A percentile compares a stretch with the other conserved stretches of the same genome.
phyloP scores from a whole-genome alignment of 257 asterid genomes.

The Nicotiana otophora region DNA sequence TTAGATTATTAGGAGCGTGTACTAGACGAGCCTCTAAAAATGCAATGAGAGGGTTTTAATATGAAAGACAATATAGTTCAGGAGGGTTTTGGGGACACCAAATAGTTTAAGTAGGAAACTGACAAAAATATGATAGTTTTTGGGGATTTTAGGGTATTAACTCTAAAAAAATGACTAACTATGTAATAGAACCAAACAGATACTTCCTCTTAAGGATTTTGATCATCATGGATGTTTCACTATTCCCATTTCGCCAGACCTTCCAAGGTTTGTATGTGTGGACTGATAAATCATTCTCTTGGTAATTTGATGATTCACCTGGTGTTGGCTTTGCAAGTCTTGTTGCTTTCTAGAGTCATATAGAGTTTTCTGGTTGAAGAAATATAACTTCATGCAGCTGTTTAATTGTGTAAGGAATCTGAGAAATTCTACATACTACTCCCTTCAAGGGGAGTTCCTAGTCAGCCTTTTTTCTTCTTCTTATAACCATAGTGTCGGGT shows the following conservation, averaged over 20 bases:
- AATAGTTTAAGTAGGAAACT: too few relatives aligned
- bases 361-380: neutral
- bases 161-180: neutral
- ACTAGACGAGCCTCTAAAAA: too few relatives aligned
- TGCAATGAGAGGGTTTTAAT: too few relatives aligned
- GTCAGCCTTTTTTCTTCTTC: neutral
- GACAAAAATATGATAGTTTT: too few relatives aligned
- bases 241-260: neutral
- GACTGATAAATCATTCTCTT: neutral
- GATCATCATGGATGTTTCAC: neutral
- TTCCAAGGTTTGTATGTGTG: neutral
- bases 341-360: neutral
- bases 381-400: neutral
- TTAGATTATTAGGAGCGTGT: too few relatives aligned
- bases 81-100: too few relatives aligned
- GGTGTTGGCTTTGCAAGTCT: neutral
- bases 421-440: neutral
- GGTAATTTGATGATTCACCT: neutral
- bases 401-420: neutral
- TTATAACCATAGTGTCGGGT: too few relatives aligned
- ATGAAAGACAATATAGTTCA: too few relatives aligned
- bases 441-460: neutral
- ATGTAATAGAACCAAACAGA: neutral
- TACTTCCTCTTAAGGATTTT: neutral
- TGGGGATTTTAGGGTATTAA: too few relatives aligned